A percentile compares a stretch with the other conserved stretches of the same genome.
These are phyloP conservation scores for Psilocybe azurescens DNA, from an alignment of 768 basidiomycete genomes.

Conservation along the genomic window DNA sequence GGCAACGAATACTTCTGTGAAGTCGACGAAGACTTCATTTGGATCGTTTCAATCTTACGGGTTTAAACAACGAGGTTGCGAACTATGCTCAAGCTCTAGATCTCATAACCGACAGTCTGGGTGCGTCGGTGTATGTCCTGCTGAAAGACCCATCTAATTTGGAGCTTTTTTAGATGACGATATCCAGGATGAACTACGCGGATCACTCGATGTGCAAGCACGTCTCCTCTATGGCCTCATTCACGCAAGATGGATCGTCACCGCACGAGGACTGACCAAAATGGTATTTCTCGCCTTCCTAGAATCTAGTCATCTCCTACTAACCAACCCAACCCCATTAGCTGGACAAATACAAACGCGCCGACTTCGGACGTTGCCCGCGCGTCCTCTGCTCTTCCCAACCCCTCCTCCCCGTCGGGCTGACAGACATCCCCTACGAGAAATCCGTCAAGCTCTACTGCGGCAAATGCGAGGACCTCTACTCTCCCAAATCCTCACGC, in stretches of 20 bases:
- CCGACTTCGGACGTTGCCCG: conserved; percentile 98
- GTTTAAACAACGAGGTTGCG: conserved; percentile 93
- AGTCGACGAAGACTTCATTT: conserved; percentile 99
- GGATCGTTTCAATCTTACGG: conserved; percentile 97
- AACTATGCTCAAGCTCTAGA: conserved; percentile 95
- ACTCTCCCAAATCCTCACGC: conserved; percentile 95
- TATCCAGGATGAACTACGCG: conserved; percentile 91
- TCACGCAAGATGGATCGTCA: conserved; percentile 97
- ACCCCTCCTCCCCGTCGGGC: conserved; percentile 94
- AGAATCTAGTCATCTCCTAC: background rate
- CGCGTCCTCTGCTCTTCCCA: conserved; percentile 95
- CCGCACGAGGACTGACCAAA: conserved; percentile 89
- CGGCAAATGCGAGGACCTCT: conserved; percentile 97
- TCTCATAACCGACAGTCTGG: conserved; percentile 94
- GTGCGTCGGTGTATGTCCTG: conserved; percentile 46
- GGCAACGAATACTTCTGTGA: conserved; percentile 99
- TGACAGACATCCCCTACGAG: conserved; percentile 97
- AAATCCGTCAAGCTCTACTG: conserved; percentile 99
- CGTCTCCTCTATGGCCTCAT: conserved; percentile 94
- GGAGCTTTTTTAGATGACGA: conserved; percentile 74
- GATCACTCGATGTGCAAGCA: conserved; percentile 92
- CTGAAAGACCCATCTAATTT: background rate
- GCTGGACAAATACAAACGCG: conserved; percentile 98
- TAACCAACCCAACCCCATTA: conserved; percentile 28
- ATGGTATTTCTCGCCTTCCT: conserved; percentile 65